Conservation (phyloP, 169 alveolate genomes). For the Eimeria maxima region DNA sequence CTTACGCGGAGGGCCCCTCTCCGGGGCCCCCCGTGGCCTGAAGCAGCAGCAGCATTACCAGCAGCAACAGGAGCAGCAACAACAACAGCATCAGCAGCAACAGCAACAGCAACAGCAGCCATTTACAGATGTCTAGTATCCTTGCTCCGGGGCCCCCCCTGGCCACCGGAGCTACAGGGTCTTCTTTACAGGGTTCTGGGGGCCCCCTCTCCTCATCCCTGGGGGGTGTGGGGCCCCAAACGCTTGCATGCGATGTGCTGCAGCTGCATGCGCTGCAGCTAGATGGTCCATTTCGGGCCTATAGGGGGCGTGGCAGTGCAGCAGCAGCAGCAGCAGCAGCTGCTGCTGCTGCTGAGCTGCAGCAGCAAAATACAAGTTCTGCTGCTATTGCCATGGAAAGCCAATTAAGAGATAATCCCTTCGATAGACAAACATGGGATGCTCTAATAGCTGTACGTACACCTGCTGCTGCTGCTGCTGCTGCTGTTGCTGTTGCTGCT, state of each 20-base stretch:
- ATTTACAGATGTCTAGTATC: no score
- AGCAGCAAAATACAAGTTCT: background rate
- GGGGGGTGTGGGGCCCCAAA: no score
- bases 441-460: conserved; percentile 57
- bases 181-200: no score
- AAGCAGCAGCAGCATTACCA: conserved; percentile 8
- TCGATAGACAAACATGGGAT: conserved; percentile 45
- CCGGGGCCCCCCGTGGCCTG: conserved; percentile 34
- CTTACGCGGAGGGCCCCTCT: background rate
- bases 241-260: conserved; percentile 3
- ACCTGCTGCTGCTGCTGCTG: conserved; percentile 41
- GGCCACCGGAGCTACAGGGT: background rate
- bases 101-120: background rate
- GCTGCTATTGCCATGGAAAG: background rate
- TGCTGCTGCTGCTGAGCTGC: background rate
- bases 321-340: no score
- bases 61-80: background rate
- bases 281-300: background rate
- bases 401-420: conserved; percentile 50
- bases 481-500: conserved; percentile 21
- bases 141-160: background rate
- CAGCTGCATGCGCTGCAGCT: background rate
- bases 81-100: background rate
- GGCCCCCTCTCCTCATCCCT: background rate
- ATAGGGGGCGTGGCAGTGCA: background rate